Base-by-base conservation (phyloP, 2,329 filamentous ascomycete genomes). In the Scytalidium lignicola region DNA sequence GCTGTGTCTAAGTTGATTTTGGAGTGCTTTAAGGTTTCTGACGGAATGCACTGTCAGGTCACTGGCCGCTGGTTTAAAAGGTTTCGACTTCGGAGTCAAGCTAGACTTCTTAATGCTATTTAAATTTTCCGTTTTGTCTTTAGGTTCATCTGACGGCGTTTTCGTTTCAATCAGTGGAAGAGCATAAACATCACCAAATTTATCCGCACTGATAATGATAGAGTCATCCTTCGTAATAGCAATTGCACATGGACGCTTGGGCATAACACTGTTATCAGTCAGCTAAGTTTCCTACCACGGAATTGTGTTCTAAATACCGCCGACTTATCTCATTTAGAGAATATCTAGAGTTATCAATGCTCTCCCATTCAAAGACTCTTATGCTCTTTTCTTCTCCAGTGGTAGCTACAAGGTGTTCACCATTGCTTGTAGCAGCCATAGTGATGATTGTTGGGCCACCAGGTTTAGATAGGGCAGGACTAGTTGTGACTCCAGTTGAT, bases 151-250 rank as follows among this genome's bases (percentile, higher is more conserved):
- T 15, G 46, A 47, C 12, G 62, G 62, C 32, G 15, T 37, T 17
- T 37, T 37, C 15, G 10, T 37, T 17, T 37, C 32, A 41, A 90
- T 65, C 2, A 97, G 74, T 13, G 93, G 92, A 7, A 99, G 70
- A 10, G 88, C 80, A 69, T 96, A 97, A 52, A 96, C 92, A 66
- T 99, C 93, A 56, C 93, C 93, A 62, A 97, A 97, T 68, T 99
- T 99, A 73, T 99, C 93, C 46, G 83, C 92, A 53, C 82, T 83
- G 50, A 97, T 70, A 54, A 99, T 88, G 8, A 83, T 87, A 41
- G 76, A 74, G 53, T 81, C 76, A 63, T 91, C 85, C 37, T 80
- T 72, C 7, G 86, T 82, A 46, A 96, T 69, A 46, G 78, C 72
- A 50, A 97, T 73, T 29, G 87, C 83, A 63, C 85, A 92, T 12